Evolutionary conservation across 306 rosid genomes (phyloP).

Genomic region (Rosa persica): DNA sequence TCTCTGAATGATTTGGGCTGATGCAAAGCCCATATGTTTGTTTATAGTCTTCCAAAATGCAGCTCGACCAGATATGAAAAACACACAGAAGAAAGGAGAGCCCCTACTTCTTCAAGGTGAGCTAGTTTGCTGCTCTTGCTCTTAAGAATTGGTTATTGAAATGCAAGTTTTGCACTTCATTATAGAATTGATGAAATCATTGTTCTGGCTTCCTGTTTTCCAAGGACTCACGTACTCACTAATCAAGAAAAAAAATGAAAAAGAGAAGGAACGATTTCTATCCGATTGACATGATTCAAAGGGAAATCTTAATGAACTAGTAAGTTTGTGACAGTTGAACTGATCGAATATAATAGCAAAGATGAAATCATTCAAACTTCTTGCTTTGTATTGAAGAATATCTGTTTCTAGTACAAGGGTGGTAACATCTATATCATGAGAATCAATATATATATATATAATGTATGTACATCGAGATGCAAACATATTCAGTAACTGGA

Average conservation of each 20-base stretch:
- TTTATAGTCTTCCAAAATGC: neutral
- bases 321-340: neutral
- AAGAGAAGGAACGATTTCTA: neutral
- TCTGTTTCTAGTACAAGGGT: slow-evolving; percentile 15
- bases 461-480: slow-evolving; percentile 38
- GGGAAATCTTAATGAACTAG: neutral
- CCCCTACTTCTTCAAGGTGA: neutral
- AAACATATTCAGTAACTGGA: slow-evolving; percentile 33
- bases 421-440: slow-evolving; percentile 21
- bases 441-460: slow-evolving; percentile 38
- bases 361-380: slow-evolving; percentile 9
- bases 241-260: neutral
- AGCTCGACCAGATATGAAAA: neutral
- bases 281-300: neutral
- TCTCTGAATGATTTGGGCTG: neutral
- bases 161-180: neutral
- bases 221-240: neutral
- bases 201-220: neutral
- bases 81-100: neutral
- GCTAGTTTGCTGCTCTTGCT: slow-evolving; percentile 1
- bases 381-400: slow-evolving; percentile 21
- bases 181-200: neutral
- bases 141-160: neutral
- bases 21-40: neutral
- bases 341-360: neutral